phyloP scores from a whole-genome alignment of 768 basidiomycete genomes.

The Agrocybe pediades region DNA sequence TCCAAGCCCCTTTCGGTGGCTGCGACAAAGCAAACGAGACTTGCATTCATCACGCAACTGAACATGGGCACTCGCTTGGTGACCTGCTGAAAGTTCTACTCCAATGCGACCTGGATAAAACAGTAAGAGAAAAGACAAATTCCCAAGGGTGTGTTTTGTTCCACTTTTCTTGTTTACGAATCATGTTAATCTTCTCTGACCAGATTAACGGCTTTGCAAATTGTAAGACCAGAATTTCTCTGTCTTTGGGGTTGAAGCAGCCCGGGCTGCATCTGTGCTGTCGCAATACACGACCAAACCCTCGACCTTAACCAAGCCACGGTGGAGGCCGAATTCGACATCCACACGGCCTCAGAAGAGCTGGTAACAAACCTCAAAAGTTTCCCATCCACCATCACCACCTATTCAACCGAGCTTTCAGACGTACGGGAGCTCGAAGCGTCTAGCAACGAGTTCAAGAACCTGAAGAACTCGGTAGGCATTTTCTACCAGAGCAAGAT shows the following conservation, averaged over 20 bases:
- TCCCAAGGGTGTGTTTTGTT: constrained; percentile 60
- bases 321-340: no score
- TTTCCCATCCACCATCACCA: constrained; percentile 50
- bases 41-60: constrained; percentile 79
- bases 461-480: constrained; percentile 47
- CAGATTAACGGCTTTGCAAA: constrained; percentile 70
- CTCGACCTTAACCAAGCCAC: constrained; percentile 51
- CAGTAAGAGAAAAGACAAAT: constrained; percentile 63
- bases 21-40: constrained; percentile 71
- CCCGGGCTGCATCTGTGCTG: constrained; percentile 50
- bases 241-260: constrained; percentile 60
- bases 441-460: constrained; percentile 51
- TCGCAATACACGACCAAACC: constrained; percentile 59
- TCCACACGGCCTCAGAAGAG: no score
- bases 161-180: not conserved
- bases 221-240: constrained; percentile 69
- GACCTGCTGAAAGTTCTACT: constrained; percentile 66
- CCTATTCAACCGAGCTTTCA: constrained; percentile 57
- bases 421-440: no score
- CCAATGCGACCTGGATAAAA: constrained; percentile 58
- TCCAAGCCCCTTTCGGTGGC: constrained; percentile 69
- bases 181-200: constrained; percentile 6
- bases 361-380: no score
- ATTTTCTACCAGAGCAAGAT: constrained; percentile 54
- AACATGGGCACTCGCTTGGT: constrained; percentile 66